phyloP scores from a whole-genome alignment of 768 basidiomycete genomes.

The Chiua virens region DNA sequence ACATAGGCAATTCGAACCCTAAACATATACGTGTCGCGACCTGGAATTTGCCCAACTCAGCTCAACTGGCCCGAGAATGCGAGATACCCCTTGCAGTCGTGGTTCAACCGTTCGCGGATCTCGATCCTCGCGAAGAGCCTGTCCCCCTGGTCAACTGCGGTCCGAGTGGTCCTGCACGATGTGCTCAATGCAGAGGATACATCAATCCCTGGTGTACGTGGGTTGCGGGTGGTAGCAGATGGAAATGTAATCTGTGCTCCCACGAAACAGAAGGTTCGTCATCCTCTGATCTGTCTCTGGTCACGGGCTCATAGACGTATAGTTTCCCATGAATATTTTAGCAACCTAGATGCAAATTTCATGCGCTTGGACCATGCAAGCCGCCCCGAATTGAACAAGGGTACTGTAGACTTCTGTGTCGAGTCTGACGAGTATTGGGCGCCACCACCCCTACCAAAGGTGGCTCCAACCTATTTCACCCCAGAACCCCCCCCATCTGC shows the following conservation, averaged over 20 bases:
- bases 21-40: constrained; percentile 88
- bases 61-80: constrained; percentile 77
- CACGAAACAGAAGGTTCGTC: constrained; percentile 80
- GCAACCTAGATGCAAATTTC: constrained; percentile 73
- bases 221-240: constrained; percentile 76
- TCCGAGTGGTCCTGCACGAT: constrained; percentile 75
- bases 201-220: constrained; percentile 94
- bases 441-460: constrained; percentile 54
- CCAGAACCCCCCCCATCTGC: constrained; percentile 47
- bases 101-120: constrained; percentile 88
- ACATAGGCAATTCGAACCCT: constrained; percentile 83
- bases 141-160: constrained; percentile 78
- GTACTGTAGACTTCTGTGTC: constrained; percentile 89
- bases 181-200: constrained; percentile 82
- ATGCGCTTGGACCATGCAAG: constrained; percentile 77
- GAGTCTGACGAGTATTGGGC: constrained; percentile 82
- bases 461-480: constrained; percentile 54
- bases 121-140: constrained; percentile 74
- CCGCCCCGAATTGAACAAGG: constrained; percentile 84
- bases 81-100: constrained; percentile 82
- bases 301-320: constrained; percentile 1
- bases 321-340: constrained; percentile 86
- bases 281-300: constrained; percentile 3
- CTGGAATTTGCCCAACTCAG: constrained; percentile 82
- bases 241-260: constrained; percentile 91